Percentiles rank a stretch among this genome's conserved stretches.
Conservation (phyloP, 257 asterid genomes). For the Solanum lycopersicoides region DNA sequence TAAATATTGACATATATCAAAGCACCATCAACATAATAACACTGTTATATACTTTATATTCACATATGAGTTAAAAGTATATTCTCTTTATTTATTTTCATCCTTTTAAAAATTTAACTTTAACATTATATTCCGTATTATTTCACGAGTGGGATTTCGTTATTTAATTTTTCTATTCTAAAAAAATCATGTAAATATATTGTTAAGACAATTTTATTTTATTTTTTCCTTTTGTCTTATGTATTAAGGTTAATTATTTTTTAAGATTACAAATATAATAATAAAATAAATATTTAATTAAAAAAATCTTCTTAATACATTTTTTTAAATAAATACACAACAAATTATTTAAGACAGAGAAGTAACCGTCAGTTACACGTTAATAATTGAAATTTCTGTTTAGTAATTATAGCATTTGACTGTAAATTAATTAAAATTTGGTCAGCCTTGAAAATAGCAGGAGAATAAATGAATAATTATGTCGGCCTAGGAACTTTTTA, state of each 20-base stretch:
- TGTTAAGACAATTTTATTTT: too few species aligned
- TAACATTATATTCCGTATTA: too few species aligned
- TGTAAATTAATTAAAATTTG: background rate
- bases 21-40: background rate
- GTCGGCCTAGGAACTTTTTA: background rate
- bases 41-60: background rate
- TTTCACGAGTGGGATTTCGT: background rate
- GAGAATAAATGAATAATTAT: background rate
- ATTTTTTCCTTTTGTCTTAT: too few species aligned
- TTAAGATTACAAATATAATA: too few species aligned
- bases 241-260: too few species aligned
- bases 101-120: too few species aligned
- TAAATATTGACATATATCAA: background rate
- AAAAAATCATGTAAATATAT: background rate
- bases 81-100: background rate
- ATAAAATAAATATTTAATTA: too few species aligned
- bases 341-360: background rate
- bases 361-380: background rate
- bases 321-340: background rate
- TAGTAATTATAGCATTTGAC: background rate
- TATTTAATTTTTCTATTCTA: background rate
- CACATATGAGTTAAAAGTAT: background rate
- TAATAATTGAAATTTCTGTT: background rate
- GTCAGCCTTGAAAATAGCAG: background rate
- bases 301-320: too few species aligned